Conservation (phyloP, 306 rosid species). For the Trifolium pratense region DNA sequence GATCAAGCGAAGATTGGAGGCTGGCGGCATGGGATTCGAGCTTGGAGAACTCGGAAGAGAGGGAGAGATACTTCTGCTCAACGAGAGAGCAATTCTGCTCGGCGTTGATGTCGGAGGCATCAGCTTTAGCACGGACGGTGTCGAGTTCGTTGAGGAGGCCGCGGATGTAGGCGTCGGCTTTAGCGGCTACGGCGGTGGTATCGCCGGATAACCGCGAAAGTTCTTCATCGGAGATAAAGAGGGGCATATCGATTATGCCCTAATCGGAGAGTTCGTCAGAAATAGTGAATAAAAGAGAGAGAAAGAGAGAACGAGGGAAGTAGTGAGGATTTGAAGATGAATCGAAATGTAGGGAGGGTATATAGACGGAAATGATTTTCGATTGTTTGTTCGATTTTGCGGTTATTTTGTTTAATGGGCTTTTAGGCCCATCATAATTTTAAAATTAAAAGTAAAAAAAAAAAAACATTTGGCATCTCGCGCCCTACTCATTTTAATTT, state of each 20-base stretch:
- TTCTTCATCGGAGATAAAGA: slow-evolving; percentile 87
- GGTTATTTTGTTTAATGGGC: not conserved
- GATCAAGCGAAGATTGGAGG: slow-evolving; percentile 74
- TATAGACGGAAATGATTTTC: not conserved
- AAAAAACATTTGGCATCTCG: too few relatives aligned
- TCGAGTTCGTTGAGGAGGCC: slow-evolving; percentile 77
- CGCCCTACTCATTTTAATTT: too few relatives aligned
- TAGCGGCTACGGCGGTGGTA: slow-evolving; percentile 60
- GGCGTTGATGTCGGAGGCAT: slow-evolving; percentile 84
- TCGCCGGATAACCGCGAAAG: slow-evolving; percentile 67
- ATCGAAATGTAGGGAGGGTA: not conserved
- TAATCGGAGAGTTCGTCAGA: slow-evolving; percentile 30
- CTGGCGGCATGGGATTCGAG: slow-evolving; percentile 64
- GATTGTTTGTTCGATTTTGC: not conserved
- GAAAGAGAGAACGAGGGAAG: slow-evolving; percentile 33
- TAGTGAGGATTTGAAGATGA: slow-evolving; percentile 47
- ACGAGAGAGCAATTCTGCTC: slow-evolving; percentile 93
- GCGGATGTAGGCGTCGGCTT: slow-evolving; percentile 83
- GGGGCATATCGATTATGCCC: slow-evolving; percentile 59
- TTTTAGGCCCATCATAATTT: too few relatives aligned
- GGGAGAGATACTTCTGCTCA: slow-evolving; percentile 89
- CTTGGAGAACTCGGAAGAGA: slow-evolving; percentile 75
- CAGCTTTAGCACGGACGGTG: slow-evolving; percentile 75
- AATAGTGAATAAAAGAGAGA: not conserved
- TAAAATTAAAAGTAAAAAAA: too few relatives aligned